phyloP scores from a whole-genome alignment of 2,329 filamentous ascomycete species.

The Colletotrichum phormii region DNA sequence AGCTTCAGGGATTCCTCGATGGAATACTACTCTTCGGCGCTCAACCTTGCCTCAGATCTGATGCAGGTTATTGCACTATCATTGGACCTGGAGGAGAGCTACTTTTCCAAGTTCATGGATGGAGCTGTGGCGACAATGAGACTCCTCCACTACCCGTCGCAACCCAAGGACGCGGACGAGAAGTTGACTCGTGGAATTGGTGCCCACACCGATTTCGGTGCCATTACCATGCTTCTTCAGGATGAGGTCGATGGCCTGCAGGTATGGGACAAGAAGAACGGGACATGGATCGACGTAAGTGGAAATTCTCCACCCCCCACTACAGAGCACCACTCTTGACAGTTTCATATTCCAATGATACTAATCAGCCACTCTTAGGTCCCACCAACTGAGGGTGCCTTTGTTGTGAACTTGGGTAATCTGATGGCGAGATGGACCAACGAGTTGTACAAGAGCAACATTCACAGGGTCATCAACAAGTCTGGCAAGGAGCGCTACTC shows the following conservation, averaged over 20 bases:
- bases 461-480: slow-evolving; percentile 67
- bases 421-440: slow-evolving; percentile 63
- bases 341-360: not conserved
- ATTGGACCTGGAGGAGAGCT: slow-evolving; percentile 52
- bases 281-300: slow-evolving; percentile 55
- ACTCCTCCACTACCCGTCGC: slow-evolving; percentile 62
- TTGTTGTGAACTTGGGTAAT: slow-evolving; percentile 65
- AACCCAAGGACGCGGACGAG: slow-evolving; percentile 47
- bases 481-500: slow-evolving; percentile 63
- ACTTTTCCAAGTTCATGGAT: slow-evolving; percentile 57
- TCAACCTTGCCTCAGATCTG: slow-evolving; percentile 53
- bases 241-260: slow-evolving; percentile 62
- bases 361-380: slow-evolving; percentile 44
- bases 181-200: slow-evolving; percentile 53
- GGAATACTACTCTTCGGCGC: slow-evolving; percentile 53
- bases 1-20: slow-evolving; percentile 52
- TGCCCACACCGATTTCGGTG: slow-evolving; percentile 68
- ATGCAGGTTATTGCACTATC: slow-evolving; percentile 55
- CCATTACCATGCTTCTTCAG: slow-evolving; percentile 66
- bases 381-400: slow-evolving; percentile 56
- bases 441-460: slow-evolving; percentile 62
- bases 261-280: slow-evolving; percentile 57
- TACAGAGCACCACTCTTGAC: not conserved
- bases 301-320: not conserved
- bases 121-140: slow-evolving; percentile 57